Percentiles rank a stretch among this genome's conserved stretches.
Conservation (phyloP, 129 eudicot genomes). For the Tagetes patula region DNA sequence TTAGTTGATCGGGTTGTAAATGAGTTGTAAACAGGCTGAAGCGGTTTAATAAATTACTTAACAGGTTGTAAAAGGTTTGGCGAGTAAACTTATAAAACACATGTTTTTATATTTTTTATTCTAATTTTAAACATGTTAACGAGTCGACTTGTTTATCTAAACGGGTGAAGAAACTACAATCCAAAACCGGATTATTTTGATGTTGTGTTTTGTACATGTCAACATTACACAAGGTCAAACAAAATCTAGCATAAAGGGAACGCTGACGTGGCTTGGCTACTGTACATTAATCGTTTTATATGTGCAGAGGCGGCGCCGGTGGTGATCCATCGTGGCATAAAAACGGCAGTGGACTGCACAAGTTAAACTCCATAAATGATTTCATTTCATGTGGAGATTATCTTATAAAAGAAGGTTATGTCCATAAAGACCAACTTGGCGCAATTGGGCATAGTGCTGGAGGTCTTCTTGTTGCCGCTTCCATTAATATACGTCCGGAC, state of each 20-base stretch:
- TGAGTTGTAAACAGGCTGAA: neutral
- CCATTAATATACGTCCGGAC: slow-evolving; percentile 66
- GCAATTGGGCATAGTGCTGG: slow-evolving; percentile 87
- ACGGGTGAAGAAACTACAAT: neutral
- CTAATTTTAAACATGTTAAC: neutral
- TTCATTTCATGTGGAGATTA: slow-evolving; percentile 74
- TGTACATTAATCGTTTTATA: neutral
- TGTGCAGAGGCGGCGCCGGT: slow-evolving; percentile 85
- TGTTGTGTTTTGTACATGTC: neutral
- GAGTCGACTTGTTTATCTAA: neutral
- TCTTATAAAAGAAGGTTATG: slow-evolving; percentile 69
- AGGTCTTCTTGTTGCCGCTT: slow-evolving; percentile 67
- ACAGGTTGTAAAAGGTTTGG: neutral
- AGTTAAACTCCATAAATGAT: slow-evolving; percentile 74
- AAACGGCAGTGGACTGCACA: slow-evolving; percentile 60
- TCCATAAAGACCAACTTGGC: slow-evolving; percentile 49
- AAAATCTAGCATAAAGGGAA: neutral
- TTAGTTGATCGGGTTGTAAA: neutral
- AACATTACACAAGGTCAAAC: neutral
- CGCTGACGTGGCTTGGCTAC: neutral
- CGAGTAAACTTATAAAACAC: neutral
- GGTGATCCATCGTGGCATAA: slow-evolving; percentile 78
- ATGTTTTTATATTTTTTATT: neutral
- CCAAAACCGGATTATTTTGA: neutral
- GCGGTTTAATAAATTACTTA: neutral